A percentile compares a stretch with the other conserved stretches of the same genome.
Conservation (phyloP, 169 alveolate genomes). For the Plasmodium chabaudi region DNA sequence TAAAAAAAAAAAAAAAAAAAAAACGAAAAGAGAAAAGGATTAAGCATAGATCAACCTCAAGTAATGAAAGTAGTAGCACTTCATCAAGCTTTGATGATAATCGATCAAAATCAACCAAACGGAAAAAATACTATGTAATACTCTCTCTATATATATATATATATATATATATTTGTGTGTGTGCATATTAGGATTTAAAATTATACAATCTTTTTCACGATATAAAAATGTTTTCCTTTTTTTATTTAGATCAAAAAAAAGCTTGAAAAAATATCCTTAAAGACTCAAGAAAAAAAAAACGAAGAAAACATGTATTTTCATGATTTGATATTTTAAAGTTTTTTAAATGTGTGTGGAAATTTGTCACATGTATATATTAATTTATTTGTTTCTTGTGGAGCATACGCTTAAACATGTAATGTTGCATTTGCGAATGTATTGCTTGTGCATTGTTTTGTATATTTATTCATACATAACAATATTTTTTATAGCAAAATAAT, state of each 20-base stretch:
- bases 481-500: no score
- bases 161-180: neutral
- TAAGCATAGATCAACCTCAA: neutral
- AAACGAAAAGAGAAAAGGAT: neutral
- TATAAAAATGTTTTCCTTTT: slow-evolving; percentile 6
- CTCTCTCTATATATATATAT: neutral
- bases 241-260: slow-evolving; percentile 20
- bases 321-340: slow-evolving; percentile 19
- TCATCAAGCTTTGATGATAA: neutral
- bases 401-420: no score
- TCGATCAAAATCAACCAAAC: neutral
- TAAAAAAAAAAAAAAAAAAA: slow-evolving; percentile 37
- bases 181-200: neutral
- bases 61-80: slow-evolving; percentile 14
- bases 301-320: slow-evolving; percentile 21
- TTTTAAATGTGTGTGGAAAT: neutral
- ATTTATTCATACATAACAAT: no score
- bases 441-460: no score
- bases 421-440: no score
- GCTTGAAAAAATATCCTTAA: slow-evolving; percentile 31
- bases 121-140: slow-evolving; percentile 18
- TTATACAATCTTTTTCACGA: neutral
- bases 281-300: slow-evolving; percentile 18
- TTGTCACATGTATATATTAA: neutral
- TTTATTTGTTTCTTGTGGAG: no score